Percentiles rank a stretch among this genome's conserved stretches.
Conservation (phyloP, 768 basidiomycete genomes). For the Suillus decipiens region DNA sequence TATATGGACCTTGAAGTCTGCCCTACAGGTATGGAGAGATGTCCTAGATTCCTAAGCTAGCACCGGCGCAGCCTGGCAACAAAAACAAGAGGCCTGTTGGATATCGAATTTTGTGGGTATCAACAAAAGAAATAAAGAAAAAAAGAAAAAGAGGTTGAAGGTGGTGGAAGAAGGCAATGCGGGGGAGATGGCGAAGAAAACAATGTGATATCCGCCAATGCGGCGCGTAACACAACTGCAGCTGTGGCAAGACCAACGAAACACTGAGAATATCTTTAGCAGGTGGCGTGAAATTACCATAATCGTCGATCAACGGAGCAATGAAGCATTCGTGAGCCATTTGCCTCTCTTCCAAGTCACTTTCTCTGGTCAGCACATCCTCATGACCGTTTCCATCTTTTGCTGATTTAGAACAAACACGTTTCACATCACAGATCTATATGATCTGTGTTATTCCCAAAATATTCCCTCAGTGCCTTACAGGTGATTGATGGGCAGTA, state of each 20-base stretch:
- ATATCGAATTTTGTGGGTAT: constrained; percentile 37
- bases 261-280: constrained; percentile 4
- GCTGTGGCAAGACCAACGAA: constrained; percentile 5
- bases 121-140: constrained; percentile 24
- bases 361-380: background rate
- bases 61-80: constrained; percentile 40
- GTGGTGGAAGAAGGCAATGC: constrained; percentile 11
- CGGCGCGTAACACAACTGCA: constrained; percentile 4
- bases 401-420: constrained; percentile 3
- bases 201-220: constrained; percentile 8
- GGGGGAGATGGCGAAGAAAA: constrained; percentile 6
- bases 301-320: background rate
- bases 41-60: constrained; percentile 31
- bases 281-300: constrained; percentile 1
- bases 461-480: constrained; percentile 1
- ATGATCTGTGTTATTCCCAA: background rate
- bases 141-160: constrained; percentile 10
- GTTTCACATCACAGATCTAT: constrained; percentile 3
- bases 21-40: constrained; percentile 6
- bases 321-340: too few species aligned
- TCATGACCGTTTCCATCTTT: background rate
- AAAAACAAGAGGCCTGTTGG: constrained; percentile 20
- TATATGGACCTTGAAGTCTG: constrained; percentile 13
- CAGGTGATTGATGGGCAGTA: background rate
- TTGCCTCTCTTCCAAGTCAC: too few species aligned